Evolutionary conservation across 352 stramenopile genomes (phyloP), one percentile per base, ranked within the genome.

Genomic region (Globisporangium splendens): DNA sequence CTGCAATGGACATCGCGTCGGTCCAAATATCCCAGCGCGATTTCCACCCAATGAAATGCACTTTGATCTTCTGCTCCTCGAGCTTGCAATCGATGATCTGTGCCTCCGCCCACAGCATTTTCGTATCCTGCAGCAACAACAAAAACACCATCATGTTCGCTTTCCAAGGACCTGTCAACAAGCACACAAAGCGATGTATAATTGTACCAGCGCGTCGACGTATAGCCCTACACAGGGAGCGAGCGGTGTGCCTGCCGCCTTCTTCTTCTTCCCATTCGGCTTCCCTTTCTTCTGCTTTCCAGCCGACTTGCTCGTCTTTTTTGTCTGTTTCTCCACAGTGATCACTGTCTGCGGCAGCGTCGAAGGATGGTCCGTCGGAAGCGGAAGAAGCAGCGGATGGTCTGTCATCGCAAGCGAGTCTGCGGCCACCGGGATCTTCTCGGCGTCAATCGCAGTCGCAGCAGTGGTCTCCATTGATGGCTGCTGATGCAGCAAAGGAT

Each of bases 21-120:
- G 79, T 92, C 83, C 83, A 92, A 52, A 90, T 72, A 52, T 92
- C 78, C 60, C 79, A 82, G 20, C 65, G 73, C 52, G 84, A 75
- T 46, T 62, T 75, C 67, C 74, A 93, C 22, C 83, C 80, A 28
- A 88, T 70, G 50, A 93, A 93, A 43, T 85, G 77, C 52, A 93
- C 79, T 52, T 77, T 77, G 56, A 93, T 76, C 54, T 83, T 83
- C 51, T 86, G 66, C 50, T 77, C 78, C 14, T 48, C 65, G 5
- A 76, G 35, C 52, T 91, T 77, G 58, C 79, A 88, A 31, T 70
- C 71, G 46, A 90, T 74, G 58, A 93, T 93, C 54, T 75, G 72
- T 42, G 79, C 83, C 56, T 89, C 74, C 8, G 65, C 76, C 83
- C 83, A 93, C 17, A 84, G 46, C 67, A 83, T 85, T 48, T 89